Evolutionary conservation across 768 basidiomycete genomes (phyloP), one percentile per base, ranked within the genome.

Genomic region (Collybia mongolica): DNA sequence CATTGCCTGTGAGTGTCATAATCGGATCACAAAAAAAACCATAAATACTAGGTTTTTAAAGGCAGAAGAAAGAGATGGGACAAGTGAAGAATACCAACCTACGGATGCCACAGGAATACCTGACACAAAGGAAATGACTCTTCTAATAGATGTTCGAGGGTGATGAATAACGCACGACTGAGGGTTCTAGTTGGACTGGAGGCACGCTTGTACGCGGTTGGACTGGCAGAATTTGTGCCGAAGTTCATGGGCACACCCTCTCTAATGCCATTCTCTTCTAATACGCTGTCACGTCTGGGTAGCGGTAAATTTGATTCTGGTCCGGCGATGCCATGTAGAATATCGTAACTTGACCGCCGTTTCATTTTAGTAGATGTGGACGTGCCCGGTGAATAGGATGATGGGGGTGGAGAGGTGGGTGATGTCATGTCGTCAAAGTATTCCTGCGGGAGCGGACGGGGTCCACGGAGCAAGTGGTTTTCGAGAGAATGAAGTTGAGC

Each of bases 81-180:
- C 18, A 43, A 52, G 44, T 32, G 46, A 52, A 44, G 19, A 40
- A 44, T 52, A 79, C 85, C 65, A 58, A 88, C 88, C 88, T 63
- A 90, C 89, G 54, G 88, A 78, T 52, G 88, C 75, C 20, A 90
- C 80, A 38, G 88, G 88, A 64, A 90, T 89, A 40, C 88, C 88
- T 89, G 60, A 44, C 39, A 48, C 49, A 55, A 32, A 53, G 45
- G 55, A 62, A 54, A 64, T 49, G 54, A 57, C 40, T 58, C 48
- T 51, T 45, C 23, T 52, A 36, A 28, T 54, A 36, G 44, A 55
- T 39, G 42, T 40, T 50, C 43, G 40, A 62, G 51, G 51, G 39
- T 39, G 29, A 36, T 41, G 48, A 51, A 55, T 53, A 47, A 83
- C 89, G 61, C 73, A 90, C 90, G 85, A 72, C 88, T 90, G 35